Evolutionary conservation across 108 stramenopile genomes (phyloP), one percentile per base, ranked within the genome.

Genomic region (Cyclostephanos tholiformis): DNA sequence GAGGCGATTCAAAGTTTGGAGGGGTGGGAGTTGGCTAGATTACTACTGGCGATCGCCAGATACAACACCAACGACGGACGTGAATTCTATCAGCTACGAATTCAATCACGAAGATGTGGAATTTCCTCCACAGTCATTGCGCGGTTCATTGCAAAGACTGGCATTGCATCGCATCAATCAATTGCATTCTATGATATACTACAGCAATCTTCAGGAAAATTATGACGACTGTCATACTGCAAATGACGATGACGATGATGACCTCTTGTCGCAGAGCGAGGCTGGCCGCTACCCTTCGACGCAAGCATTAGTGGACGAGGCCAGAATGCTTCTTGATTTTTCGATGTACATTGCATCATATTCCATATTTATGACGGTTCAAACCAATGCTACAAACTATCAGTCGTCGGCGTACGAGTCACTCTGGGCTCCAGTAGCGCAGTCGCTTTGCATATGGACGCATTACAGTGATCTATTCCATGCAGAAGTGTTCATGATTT

Each of bases 111-210:
- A 52, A 29, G 29, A 58, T 43, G 53, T 65, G 53, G 26, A 44
- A 43, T 64, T 29, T 23, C 58, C 63, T 5, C 52, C 56, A 30
- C 19, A 14, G 26, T 67, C 71, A 16, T 41, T 82, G 55, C 38
- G 62, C 51, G 50, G 56, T 41, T 75, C 81, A 25, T 63, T 82
- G 29, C 72, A 77, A 56, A 53, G 66, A 13, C 39, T 82, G 58
- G 71, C 81, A 39, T 60, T 73, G 23, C 76, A 82, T 68, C 76
- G 81, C n/a, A 67, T 82, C 35, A 71, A 82, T 23, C 81, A 82
- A 57, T 67, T 82, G 14, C 81, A 82, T 44, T 82, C 76, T 4
- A 82, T 82, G 81, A 77, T 82, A 35, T 78, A 82, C 44, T 74
- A 82, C 66, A 55, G 66, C 65, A 78, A 77, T 22, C 25, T 67